Conservation (phyloP, 352 stramenopile species). For the Globisporangium cederbergense region DNA sequence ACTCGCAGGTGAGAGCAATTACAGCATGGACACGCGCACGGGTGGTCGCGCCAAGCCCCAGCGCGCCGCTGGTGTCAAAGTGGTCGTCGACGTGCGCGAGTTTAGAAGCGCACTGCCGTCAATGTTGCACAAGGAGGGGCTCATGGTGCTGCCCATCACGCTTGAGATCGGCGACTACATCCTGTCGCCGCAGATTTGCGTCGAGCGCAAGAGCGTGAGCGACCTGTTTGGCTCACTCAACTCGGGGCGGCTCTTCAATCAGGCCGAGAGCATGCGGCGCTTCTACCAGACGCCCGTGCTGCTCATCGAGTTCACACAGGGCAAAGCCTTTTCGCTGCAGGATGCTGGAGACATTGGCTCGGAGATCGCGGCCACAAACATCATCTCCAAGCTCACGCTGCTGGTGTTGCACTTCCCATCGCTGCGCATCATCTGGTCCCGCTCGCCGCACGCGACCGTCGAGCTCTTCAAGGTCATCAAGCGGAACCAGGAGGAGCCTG, state of each 20-base stretch:
- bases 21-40: conserved; percentile 84
- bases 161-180: conserved; percentile 98
- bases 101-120: conserved; percentile 95
- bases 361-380: conserved; percentile 92
- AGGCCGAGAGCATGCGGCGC: conserved; percentile 84
- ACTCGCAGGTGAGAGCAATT: conserved; percentile 60
- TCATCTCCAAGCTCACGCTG: conserved; percentile 94
- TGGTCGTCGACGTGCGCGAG: conserved; percentile 96
- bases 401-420: conserved; percentile 94
- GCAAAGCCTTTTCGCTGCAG: conserved; percentile 85
- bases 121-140: conserved; percentile 94
- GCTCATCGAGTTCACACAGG: conserved; percentile 95
- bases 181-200: conserved; percentile 95
- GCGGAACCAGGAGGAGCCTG: conserved; percentile 79
- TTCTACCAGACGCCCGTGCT: conserved; percentile 90
- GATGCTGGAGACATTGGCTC: conserved; percentile 86
- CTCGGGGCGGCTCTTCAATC: conserved; percentile 94
- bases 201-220: conserved; percentile 95
- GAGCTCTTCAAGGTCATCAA: conserved; percentile 85
- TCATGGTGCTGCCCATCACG: conserved; percentile 93
- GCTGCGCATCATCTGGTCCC: conserved; percentile 94
- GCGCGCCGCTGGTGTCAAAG: conserved; percentile 41
- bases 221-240: conserved; percentile 97
- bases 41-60: conserved; percentile 43
- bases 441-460: conserved; percentile 88